Base-by-base conservation (phyloP, 2,329 filamentous ascomycete species). In the Ophiostoma sp. region DNA sequence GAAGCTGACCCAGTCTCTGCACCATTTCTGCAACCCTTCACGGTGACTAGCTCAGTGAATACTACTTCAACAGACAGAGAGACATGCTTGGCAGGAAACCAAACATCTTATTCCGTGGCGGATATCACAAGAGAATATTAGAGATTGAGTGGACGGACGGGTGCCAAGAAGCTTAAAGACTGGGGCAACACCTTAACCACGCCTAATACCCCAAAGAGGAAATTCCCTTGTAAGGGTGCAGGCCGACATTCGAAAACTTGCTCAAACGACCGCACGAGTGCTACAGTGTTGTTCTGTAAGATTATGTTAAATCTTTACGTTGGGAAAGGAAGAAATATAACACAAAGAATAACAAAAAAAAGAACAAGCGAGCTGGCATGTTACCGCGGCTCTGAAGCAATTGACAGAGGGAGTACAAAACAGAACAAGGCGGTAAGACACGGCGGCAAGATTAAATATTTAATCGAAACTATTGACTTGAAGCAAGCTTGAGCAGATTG, bases 181-280 rank as follows among this genome's bases (percentile, higher is more conserved):
- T 44, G 64, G 36, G 33, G 20, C 33, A 39, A 35, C 27, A 17
- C 8, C 15, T 65, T 39, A 33, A 27, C 64, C n/a, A 62, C 27
- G 57, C 57, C 57, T 20, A 27, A 20, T 13, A 67, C 6, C n/a
- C 15, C 39, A 44, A 27, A 67, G 41, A 62, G 57, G 27, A 62
- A 33, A 33, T 35, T 62, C 57, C 11, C 27, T 62, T 62, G 57
- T 36, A 27, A 35, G 60, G 35, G 23, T 65, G 33, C 62, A 65
- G 62, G 33, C 20, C 52, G 23, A 27, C 23, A 57, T 33, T 31
- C 35, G 17, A 39, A 39, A 74, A 74, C 67, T 73, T 75, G 74
- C 74, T 75, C 74, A 75, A 75, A 75, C 71, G 71, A 67, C 64
- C 74, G 67, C 74, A 73, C 36, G 54, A 68, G 52, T 57, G 23